A percentile compares a stretch with the other conserved stretches of the same genome.
These are phyloP conservation scores for Dryas integrifolia DNA, from an alignment of 331 rosid genomes.

Conservation along the genomic window DNA sequence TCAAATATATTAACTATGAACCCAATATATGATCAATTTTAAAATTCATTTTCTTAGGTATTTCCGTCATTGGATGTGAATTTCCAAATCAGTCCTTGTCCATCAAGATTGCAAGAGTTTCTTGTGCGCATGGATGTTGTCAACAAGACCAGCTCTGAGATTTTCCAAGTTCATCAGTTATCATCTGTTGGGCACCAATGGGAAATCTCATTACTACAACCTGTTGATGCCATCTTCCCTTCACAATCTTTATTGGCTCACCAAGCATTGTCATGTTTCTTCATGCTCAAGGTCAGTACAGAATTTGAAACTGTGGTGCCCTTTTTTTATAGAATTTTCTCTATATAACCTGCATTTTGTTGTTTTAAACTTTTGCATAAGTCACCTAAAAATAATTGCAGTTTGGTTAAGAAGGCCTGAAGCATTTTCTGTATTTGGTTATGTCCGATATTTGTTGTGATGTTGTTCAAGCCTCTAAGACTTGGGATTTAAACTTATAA, in stretches of 20 bases:
- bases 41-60: slow-evolving; percentile 48
- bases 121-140: slow-evolving; percentile 83
- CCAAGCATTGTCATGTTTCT: slow-evolving; percentile 89
- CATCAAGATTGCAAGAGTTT: slow-evolving; percentile 77
- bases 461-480: background rate
- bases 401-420: background rate
- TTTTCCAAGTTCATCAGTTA: slow-evolving; percentile 77
- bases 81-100: slow-evolving; percentile 82
- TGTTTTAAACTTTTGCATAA: background rate
- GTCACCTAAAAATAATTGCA: background rate
- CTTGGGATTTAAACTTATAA: background rate
- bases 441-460: background rate
- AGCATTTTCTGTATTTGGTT: background rate
- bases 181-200: slow-evolving; percentile 69
- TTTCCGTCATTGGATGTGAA: slow-evolving; percentile 84
- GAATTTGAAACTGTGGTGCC: slow-evolving; percentile 24
- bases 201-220: slow-evolving; percentile 80
- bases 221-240: slow-evolving; percentile 69
- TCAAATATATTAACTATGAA: slow-evolving; percentile 10
- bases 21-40: slow-evolving; percentile 25
- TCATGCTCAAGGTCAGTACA: slow-evolving; percentile 69
- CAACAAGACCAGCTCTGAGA: slow-evolving; percentile 73
- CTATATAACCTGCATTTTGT: background rate
- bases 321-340: background rate
- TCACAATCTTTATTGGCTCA: slow-evolving; percentile 64